These are phyloP conservation scores for Colletotrichum sp. DNA, from an alignment of 2,329 filamentous ascomycete genomes.

Conservation along the genomic window DNA sequence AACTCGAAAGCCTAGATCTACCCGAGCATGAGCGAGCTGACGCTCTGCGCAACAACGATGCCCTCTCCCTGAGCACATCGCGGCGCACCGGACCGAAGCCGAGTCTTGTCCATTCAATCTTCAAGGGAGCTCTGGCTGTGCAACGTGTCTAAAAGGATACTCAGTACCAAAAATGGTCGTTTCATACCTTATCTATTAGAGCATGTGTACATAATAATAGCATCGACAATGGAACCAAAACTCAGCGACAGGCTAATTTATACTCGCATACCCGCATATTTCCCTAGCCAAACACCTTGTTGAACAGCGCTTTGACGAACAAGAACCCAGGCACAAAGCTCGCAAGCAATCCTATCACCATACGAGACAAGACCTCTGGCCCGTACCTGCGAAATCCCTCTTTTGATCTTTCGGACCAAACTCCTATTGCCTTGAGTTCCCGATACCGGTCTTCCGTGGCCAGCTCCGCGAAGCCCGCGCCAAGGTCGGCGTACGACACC, in stretches of 20 bases:
- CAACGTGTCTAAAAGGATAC: neutral
- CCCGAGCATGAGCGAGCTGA: neutral
- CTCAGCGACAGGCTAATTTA: neutral
- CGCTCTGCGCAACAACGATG: neutral
- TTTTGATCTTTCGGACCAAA: neutral
- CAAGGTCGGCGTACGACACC: constrained; percentile 3
- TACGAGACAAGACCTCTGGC: neutral
- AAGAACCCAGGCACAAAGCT: constrained; percentile 7
- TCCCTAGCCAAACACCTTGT: neutral
- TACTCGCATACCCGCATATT: neutral
- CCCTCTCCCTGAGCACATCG: neutral
- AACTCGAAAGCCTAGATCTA: constrained; percentile 9
- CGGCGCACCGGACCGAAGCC: neutral
- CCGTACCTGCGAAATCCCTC: neutral
- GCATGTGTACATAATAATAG: neutral
- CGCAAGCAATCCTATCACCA: neutral
- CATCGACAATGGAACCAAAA: neutral
- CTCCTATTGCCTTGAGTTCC: neutral
- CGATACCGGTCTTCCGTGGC: neutral
- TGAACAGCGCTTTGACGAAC: neutral
- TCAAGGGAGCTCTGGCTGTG: neutral
- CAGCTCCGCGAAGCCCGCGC: constrained; percentile 8
- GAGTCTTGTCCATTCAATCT: neutral
- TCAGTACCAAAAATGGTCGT: neutral
- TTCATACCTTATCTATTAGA: neutral